Base-by-base conservation (phyloP, 208 protist genomes). In the Leishmania braziliensis region DNA sequence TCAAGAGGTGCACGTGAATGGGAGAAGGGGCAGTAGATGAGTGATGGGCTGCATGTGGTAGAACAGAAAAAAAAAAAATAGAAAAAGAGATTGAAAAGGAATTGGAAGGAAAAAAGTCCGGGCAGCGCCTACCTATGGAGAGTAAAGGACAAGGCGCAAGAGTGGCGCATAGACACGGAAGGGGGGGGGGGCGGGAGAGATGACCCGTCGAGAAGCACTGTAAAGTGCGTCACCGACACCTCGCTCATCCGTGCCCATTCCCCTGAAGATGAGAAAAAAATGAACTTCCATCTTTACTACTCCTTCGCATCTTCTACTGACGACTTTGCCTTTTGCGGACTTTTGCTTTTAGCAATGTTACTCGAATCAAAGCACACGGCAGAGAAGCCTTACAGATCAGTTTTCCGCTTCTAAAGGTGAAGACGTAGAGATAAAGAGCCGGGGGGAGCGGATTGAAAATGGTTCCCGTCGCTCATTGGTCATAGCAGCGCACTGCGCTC, bases 291-390 rank as follows among this genome's bases (percentile, higher is more conserved):
- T 39, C 23, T 12, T 23, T 36, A 16, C 18, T 20, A n/a, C 46
- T 8, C 46, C 6, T 54, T 53, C 23, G 69, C 10, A 29, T 46
- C 43, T 23, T n/a, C 46, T 29, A 46, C 39, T 1, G 18, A 26
- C 46, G 53, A 5, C 46, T 20, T 6, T 73, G 18, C 14, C 6
- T 8, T 50, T 43, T 43, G 18, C 66, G 0, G 16, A 69, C 33
- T 73, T 72, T 56, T 43, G 65, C 72, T 39, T 26, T 58, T 50
- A n/a, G 72, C 14, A 9, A 43, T 71, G 5, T 69, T 82, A 33
- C 46, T 33, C 69, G 46, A 73, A 12, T 4, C 46, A 51, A 48
- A 5, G 36, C 33, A 12, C 10, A 36, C 10, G 23, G 69, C 26
- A 5, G 46, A 33, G 26, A 23, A 36, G 43, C 72, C n/a, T 76